Conservation (phyloP, 2,329 filamentous ascomycete genomes). For the Aureobasidium subglaciale region DNA sequence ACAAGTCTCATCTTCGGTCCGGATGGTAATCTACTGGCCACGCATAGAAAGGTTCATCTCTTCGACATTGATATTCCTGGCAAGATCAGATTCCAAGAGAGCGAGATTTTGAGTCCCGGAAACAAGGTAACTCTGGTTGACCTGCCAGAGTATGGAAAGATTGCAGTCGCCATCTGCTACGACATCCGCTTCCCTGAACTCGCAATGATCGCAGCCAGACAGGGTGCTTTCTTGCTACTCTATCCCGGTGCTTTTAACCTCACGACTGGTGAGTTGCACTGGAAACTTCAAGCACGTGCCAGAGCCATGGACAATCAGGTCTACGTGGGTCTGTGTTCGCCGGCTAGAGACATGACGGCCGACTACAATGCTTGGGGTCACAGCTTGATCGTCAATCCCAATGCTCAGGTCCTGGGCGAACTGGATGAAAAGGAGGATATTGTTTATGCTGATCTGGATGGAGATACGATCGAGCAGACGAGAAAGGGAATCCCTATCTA, state of each 20-base stretch:
- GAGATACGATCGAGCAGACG: conserved; percentile 62
- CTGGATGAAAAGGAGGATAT: conserved; percentile 71
- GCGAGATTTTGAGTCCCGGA: conserved; percentile 78
- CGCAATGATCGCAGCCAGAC: conserved; percentile 78
- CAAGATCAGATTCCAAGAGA: conserved; percentile 86
- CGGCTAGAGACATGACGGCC: conserved; percentile 69
- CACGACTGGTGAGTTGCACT: conserved; percentile 87
- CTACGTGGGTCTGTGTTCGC: conserved; percentile 88
- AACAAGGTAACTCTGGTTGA: conserved; percentile 81
- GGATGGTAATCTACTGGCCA: conserved; percentile 69
- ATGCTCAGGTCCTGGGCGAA: conserved; percentile 73
- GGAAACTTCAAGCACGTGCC: conserved; percentile 74
- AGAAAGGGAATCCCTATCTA: conserved; percentile 79
- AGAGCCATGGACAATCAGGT: conserved; percentile 90
- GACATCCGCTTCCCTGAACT: conserved; percentile 95
- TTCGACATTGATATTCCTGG: conserved; percentile 98
- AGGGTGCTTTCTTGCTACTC: conserved; percentile 77
- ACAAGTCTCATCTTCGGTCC: conserved; percentile 80
- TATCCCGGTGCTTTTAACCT: conserved; percentile 98
- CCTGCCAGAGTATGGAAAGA: conserved; percentile 77
- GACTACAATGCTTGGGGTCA: conserved; percentile 90
- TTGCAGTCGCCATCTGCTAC: conserved; percentile 92
- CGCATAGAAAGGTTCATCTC: conserved; percentile 87
- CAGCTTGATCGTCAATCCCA: conserved; percentile 79
- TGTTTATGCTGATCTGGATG: conserved; percentile 64